Conservation (phyloP, 306 rosid species). For the Hippophae gyantsensis region DNA sequence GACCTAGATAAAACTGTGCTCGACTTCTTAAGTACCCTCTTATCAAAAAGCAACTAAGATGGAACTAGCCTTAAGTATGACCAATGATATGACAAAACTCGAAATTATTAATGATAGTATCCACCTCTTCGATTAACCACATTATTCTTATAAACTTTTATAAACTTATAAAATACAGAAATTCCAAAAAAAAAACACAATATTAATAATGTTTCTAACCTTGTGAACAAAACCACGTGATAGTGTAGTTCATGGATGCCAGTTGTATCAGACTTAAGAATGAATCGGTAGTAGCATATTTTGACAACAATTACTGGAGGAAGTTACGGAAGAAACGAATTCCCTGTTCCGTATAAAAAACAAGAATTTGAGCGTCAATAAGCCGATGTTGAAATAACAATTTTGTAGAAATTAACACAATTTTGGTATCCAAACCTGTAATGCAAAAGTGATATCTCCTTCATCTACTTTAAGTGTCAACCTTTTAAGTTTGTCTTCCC, state of each 20-base stretch:
- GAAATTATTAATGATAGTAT: too few species aligned
- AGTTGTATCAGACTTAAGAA: constrained; percentile 13
- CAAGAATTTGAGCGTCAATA: background rate
- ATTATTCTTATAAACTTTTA: too few species aligned
- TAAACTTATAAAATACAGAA: too few species aligned
- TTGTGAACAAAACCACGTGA: constrained; percentile 2
- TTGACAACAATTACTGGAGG: constrained; percentile 37
- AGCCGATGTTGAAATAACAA: background rate
- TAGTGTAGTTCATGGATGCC: background rate
- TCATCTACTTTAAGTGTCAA: constrained; percentile 61
- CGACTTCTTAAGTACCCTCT: too few species aligned
- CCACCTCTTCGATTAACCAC: too few species aligned
- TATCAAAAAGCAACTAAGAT: too few species aligned
- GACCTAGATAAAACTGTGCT: too few species aligned
- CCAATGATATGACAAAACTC: too few species aligned
- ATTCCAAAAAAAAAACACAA: background rate
- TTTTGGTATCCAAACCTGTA: constrained; percentile 42
- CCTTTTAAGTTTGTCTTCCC: constrained; percentile 61
- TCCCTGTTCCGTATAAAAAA: constrained; percentile 45
- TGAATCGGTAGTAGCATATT: constrained; percentile 1
- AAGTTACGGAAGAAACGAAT: constrained; percentile 74
- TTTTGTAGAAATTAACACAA: too few species aligned
- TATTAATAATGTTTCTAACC: constrained; percentile 11
- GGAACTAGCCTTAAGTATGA: too few species aligned
- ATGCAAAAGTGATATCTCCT: constrained; percentile 65